Evolutionary conservation across 176 grass and related monocot genomes (phyloP).

Genomic region (Oryza australiensis): DNA sequence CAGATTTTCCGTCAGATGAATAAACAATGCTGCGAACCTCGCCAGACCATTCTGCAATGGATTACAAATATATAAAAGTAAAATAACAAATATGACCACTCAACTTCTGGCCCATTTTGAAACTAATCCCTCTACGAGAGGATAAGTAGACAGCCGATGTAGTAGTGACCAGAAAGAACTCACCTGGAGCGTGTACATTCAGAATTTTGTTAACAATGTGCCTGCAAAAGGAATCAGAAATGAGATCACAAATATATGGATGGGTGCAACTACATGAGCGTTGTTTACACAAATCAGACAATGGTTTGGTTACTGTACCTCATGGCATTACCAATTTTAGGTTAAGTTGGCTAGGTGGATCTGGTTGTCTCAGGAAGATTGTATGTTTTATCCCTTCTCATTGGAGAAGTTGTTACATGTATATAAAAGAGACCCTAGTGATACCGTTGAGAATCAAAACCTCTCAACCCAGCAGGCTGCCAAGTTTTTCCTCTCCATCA

Average conservation of each 20-base stretch:
- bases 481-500: not conserved
- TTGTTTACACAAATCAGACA: not conserved
- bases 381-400: not conserved
- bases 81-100: slow-evolving; percentile 9
- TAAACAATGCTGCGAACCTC: slow-evolving; percentile 83
- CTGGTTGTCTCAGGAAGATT: not conserved
- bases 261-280: not conserved
- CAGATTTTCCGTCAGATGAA: slow-evolving; percentile 74
- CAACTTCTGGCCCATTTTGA: slow-evolving; percentile 6
- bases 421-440: not conserved
- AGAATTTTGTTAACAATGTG: slow-evolving; percentile 90
- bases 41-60: slow-evolving; percentile 86
- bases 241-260: slow-evolving; percentile 2
- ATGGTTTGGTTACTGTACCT: not conserved
- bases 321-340: not conserved
- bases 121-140: not conserved
- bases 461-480: not conserved
- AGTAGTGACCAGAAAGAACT: not conserved
- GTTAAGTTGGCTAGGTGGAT: not conserved
- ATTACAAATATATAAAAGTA: slow-evolving; percentile 21
- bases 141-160: slow-evolving; percentile 9
- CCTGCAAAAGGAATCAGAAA: slow-evolving; percentile 55
- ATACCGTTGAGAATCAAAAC: not conserved
- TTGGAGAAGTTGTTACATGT: not conserved
- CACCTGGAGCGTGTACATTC: slow-evolving; percentile 84